These are phyloP conservation scores for Periconia sp. DNA, from an alignment of 2,329 filamentous ascomycete genomes.

Conservation along the genomic window DNA sequence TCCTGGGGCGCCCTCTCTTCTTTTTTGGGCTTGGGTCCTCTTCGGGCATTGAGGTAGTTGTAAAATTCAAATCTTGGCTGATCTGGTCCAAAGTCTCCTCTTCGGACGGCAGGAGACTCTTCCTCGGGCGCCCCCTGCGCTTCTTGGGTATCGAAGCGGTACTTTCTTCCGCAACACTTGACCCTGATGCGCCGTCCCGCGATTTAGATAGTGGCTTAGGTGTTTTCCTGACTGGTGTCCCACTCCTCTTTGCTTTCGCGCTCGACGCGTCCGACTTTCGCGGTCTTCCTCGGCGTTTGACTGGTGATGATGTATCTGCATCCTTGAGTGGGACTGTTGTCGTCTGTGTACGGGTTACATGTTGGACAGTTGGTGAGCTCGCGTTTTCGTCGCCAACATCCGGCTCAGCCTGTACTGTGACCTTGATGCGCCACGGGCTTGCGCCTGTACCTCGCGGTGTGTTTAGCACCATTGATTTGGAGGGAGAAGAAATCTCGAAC, in stretches of 20 bases:
- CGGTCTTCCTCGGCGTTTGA: conserved; percentile 41
- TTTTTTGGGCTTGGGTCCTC: conserved; percentile 8
- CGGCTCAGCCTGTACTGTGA: conserved; percentile 53
- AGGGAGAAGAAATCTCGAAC: conserved; percentile 37
- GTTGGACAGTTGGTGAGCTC: conserved; percentile 32
- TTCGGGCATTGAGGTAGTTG: neutral
- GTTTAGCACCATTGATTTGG: conserved; percentile 50
- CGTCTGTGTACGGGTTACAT: conserved; percentile 34
- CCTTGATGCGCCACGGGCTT: conserved; percentile 53
- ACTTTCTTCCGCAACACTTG: conserved; percentile 24
- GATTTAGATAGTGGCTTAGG: neutral
- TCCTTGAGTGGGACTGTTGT: conserved; percentile 48
- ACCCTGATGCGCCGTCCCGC: conserved; percentile 13
- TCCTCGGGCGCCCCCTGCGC: conserved; percentile 35
- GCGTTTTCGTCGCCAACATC: conserved; percentile 36
- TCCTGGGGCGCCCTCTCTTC: conserved; percentile 15
- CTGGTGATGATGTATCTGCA: conserved; percentile 37
- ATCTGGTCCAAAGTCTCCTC: conserved; percentile 1
- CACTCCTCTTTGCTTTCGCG: conserved; percentile 30
- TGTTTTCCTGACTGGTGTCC: conserved; percentile 34
- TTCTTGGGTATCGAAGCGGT: conserved; percentile 32
- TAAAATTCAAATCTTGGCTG: neutral
- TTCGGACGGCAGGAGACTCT: conserved; percentile 24
- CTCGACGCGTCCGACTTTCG: conserved; percentile 37
- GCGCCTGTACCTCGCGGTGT: conserved; percentile 41